Base-by-base conservation (phyloP, 768 basidiomycete species). In the Pisolithus microcarpus region DNA sequence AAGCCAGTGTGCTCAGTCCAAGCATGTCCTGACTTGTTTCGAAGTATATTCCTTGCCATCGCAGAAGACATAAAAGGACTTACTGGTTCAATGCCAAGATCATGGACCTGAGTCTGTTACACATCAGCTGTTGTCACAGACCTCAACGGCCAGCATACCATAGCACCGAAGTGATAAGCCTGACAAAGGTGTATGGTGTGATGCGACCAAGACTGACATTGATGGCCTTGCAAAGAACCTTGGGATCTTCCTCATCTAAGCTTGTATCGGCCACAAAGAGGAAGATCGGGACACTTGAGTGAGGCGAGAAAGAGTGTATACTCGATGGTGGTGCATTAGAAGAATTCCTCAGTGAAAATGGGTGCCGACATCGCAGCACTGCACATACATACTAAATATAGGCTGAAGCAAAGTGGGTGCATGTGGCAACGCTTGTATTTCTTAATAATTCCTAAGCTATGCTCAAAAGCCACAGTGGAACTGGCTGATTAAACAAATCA, bases 11-110 rank as follows among this genome's bases (percentile, higher is more conserved):
- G 61, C 78, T 82, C 46, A 65, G 78, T 23, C 88, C 91, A 39
- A 98, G 87, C 94, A 99, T 97, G 59, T 97, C 94, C 68, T 92
- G 90, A 57, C 98, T 97, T 58, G 95, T 72, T 98, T 98, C 38
- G 90, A 84, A 50, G 84, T 70, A 65, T 99, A 98, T 60, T 99
- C 96, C 70, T 98, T 99, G 10, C 86, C 88, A 40, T 96, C 95
- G 24, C 95, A 86, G 83, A 99, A 99, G 50, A 98, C 95, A 68
- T 98, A 3, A 93, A 96, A 68, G 98, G 98, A 72, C 82, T 90
- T 94, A 98, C 65, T 95, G 89, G 2, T 83, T 79, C n/a, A n/a
- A 61, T 97, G 98, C 94, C 93, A 31, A 98, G 86, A 72, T 99
- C 96, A 67, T 99, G 96, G 1, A 99, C 91, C 85, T 95, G 93